Evolutionary conservation across 78 protist genomes (phyloP).

Genomic region (Emiliania huxleyi): DNA sequence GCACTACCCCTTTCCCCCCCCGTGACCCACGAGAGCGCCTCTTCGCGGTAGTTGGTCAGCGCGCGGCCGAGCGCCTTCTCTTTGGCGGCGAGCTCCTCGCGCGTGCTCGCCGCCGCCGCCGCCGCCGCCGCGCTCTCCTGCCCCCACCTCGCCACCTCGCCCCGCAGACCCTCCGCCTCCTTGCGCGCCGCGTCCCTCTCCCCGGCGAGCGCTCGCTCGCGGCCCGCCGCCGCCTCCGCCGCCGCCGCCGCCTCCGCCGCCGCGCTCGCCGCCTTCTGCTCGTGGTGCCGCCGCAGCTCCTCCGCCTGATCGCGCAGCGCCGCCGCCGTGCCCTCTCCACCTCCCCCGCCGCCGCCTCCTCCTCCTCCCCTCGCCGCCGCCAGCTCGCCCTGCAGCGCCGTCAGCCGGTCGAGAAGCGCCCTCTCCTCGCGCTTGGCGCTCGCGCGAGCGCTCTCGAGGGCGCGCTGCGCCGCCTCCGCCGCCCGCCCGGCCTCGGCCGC

Average conservation of each 20-base stretch:
- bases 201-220: neutral
- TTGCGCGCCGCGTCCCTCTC: neutral
- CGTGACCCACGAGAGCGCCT: too few species aligned
- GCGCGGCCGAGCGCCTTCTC: neutral
- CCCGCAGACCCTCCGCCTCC: neutral
- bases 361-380: neutral
- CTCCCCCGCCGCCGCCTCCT: neutral
- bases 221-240: neutral
- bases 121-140: neutral
- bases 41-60: neutral
- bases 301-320: neutral
- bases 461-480: neutral
- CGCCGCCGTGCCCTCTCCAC: neutral
- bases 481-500: neutral
- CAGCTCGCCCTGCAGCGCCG: neutral
- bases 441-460: neutral
- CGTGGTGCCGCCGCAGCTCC: neutral
- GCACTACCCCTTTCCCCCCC: too few species aligned
- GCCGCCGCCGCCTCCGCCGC: constrained; percentile 1
- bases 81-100: neutral
- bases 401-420: neutral
- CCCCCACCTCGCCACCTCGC: neutral
- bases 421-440: neutral
- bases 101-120: neutral
- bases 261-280: neutral